phyloP scores from a whole-genome alignment of 345 rosid genomes.

The Brassica carinata region DNA sequence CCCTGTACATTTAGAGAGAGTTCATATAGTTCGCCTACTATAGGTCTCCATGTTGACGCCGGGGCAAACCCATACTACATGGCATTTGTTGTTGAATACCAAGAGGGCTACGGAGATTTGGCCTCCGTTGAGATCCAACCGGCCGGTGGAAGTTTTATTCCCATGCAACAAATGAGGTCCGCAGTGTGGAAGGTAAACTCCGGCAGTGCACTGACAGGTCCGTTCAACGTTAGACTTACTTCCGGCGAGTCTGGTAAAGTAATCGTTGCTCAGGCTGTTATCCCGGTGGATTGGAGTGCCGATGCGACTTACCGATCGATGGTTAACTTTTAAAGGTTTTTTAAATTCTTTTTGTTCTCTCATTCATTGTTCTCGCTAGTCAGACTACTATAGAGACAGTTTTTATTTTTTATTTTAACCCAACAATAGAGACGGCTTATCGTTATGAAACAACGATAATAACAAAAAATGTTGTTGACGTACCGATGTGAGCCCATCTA shows the following conservation, averaged over 20 bases:
- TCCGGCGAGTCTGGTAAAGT: conserved; percentile 33
- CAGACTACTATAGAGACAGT: too few relatives aligned
- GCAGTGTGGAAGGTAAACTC: conserved; percentile 60
- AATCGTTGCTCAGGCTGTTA: conserved; percentile 46
- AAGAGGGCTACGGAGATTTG: conserved; percentile 60
- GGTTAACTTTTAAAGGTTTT: conserved; percentile 42
- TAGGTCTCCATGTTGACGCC: conserved; percentile 51
- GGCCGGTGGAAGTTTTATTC: conserved; percentile 44
- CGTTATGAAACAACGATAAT: too few relatives aligned
- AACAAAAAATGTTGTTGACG: too few relatives aligned
- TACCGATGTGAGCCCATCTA: too few relatives aligned
- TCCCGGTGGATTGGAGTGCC: conserved; percentile 57
- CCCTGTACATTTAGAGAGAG: conserved; percentile 40
- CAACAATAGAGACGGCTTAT: too few relatives aligned
- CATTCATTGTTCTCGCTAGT: background rate
- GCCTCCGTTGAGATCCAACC: conserved; percentile 50
- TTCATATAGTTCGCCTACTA: conserved; percentile 20
- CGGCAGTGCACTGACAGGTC: conserved; percentile 48
- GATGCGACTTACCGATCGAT: conserved; percentile 50
- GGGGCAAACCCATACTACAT: conserved; percentile 42
- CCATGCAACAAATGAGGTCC: conserved; percentile 67
- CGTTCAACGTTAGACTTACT: conserved; percentile 58
- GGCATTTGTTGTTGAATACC: conserved; percentile 47
- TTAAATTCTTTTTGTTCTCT: background rate
- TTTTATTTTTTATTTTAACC: too few relatives aligned